Evolutionary conservation across 805 yeast species (phyloP).

Genomic region (Helenozyma baotianmanensis): DNA sequence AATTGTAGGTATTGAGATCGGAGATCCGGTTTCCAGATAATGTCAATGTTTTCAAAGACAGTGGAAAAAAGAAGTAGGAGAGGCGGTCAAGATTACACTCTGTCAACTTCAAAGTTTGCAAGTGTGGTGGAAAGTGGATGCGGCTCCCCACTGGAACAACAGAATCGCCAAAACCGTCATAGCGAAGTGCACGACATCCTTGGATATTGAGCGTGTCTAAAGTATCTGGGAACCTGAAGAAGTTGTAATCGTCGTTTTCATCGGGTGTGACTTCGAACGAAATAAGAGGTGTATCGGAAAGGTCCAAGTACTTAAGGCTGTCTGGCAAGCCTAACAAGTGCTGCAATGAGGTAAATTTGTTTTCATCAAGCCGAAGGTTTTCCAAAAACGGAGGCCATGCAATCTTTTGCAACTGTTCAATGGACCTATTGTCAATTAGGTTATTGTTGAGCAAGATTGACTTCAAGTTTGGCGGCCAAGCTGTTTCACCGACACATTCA

Average conservation of each 20-base stretch:
- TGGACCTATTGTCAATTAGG: constrained; percentile 15
- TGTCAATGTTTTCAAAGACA: constrained; percentile 17
- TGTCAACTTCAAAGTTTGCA: constrained; percentile 20
- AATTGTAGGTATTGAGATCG: constrained; percentile 19
- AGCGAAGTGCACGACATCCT: constrained; percentile 12
- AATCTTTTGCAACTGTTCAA: constrained; percentile 14
- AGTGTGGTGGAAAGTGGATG: constrained; percentile 19
- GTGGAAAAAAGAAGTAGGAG: constrained; percentile 20
- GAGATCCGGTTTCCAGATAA: constrained; percentile 23
- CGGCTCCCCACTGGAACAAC: constrained; percentile 9
- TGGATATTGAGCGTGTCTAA: constrained; percentile 20
- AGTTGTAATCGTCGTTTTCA: constrained; percentile 10
- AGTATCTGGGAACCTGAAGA: constrained; percentile 25
- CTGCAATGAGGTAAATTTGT: constrained; percentile 18
- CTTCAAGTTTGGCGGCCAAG: constrained; percentile 25
- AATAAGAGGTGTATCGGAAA: constrained; percentile 20
- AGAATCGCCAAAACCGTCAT: constrained; percentile 1
- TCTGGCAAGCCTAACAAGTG: constrained; percentile 18
- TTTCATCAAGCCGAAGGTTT: constrained; percentile 20
- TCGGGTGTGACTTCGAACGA: constrained; percentile 11
- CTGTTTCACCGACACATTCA: constrained; percentile 2
- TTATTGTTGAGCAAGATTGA: constrained; percentile 22
- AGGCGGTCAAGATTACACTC: constrained; percentile 21
- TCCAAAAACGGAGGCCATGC: constrained; percentile 23
- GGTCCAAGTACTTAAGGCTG: constrained; percentile 20